phyloP scores from a whole-genome alignment of 306 rosid species.

The peach (Prunus persica) region DNA sequence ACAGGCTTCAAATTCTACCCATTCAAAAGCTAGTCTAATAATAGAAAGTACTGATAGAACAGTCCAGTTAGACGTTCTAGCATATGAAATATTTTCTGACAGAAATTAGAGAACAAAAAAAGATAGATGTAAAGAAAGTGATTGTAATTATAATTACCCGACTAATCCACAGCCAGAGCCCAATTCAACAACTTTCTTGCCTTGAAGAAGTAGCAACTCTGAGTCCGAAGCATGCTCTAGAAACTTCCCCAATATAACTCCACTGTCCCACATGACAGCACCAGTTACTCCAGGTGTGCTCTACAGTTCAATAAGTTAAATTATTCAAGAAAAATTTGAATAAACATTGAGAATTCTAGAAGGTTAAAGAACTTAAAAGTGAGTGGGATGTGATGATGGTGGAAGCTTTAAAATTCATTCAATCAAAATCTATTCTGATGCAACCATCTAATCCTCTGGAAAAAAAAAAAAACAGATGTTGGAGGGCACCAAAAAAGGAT shows the following conservation, averaged over 20 bases:
- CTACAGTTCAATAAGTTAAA: constrained; percentile 33
- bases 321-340: constrained; percentile 15
- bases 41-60: not conserved
- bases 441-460: not conserved
- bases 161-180: constrained; percentile 89
- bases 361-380: not conserved
- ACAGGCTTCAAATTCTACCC: not conserved
- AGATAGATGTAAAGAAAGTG: constrained; percentile 9
- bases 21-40: not conserved
- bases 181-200: constrained; percentile 65
- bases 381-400: not conserved
- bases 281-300: constrained; percentile 81
- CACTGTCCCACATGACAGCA: constrained; percentile 92
- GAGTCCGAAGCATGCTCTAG: constrained; percentile 77
- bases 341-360: not conserved
- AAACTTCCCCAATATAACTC: constrained; percentile 71
- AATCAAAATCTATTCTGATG: not conserved
- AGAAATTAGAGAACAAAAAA: constrained; percentile 8
- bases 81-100: not conserved
- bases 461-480: not conserved
- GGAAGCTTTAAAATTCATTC: not conserved
- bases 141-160: constrained; percentile 43
- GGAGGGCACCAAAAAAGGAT: not conserved
- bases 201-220: constrained; percentile 55
- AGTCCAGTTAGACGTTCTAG: not conserved